phyloP scores from a whole-genome alignment of 108 stramenopile genomes.

The Nitzschia palea region DNA sequence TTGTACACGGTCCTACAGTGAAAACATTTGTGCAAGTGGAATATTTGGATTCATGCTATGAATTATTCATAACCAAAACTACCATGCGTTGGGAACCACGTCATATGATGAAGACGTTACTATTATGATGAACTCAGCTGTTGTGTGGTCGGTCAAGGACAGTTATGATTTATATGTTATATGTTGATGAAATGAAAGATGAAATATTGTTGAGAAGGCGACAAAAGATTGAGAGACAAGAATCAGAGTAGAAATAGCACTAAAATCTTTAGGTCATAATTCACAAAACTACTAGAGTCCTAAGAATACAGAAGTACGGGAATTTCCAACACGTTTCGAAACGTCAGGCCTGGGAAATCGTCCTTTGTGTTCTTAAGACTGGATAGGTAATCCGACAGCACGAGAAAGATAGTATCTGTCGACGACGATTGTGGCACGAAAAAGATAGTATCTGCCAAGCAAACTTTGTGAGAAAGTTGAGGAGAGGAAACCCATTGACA shows the following conservation, averaged over 20 bases:
- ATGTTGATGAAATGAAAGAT: not conserved
- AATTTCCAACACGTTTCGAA: not conserved
- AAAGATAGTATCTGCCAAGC: not conserved
- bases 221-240: not conserved
- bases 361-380: not conserved
- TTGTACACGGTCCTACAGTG: too few relatives aligned
- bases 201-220: not conserved
- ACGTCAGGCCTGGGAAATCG: not conserved
- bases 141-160: not conserved
- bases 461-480: not conserved
- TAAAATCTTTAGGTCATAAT: not conserved
- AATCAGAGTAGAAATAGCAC: not conserved
- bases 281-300: not conserved
- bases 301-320: not conserved
- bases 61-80: not conserved
- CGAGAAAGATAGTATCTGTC: not conserved
- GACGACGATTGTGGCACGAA: conserved; percentile 6
- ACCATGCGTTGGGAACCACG: not conserved
- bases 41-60: not conserved
- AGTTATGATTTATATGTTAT: not conserved
- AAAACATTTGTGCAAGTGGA: not conserved
- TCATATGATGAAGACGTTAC: not conserved
- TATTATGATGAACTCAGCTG: not conserved
- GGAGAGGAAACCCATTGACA: not conserved
- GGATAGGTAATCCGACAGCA: not conserved